phyloP scores from a whole-genome alignment of 2,329 filamentous ascomycete species.

The Penicillium nordicum region DNA sequence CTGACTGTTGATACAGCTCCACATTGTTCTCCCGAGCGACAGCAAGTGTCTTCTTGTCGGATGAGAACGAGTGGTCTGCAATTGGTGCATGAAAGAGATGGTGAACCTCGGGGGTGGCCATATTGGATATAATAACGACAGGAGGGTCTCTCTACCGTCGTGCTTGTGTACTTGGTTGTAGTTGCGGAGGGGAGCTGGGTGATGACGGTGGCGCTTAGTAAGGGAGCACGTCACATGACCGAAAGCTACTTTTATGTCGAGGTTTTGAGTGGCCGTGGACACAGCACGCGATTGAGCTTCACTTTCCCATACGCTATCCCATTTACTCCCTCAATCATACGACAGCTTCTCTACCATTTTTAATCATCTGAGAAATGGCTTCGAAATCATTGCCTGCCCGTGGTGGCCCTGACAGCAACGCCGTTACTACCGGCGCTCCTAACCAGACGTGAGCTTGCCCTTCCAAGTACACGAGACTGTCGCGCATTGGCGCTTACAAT shows the following conservation, averaged over 20 bases:
- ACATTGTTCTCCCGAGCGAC: constrained; percentile 87
- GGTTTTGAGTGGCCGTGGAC: constrained; percentile 2
- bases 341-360: no score
- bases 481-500: constrained; percentile 20
- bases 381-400: constrained; percentile 42
- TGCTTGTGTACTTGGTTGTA: constrained; percentile 9
- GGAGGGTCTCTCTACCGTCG: constrained; percentile 99
- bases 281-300: constrained; percentile 7
- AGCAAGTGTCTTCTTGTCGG: constrained; percentile 81
- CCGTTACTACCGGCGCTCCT: constrained; percentile 54
- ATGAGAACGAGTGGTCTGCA: constrained; percentile 96
- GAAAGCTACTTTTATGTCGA: constrained; percentile 11
- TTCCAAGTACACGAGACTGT: constrained; percentile 5
- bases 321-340: not conserved
- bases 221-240: constrained; percentile 24
- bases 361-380: constrained; percentile 29
- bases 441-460: constrained; percentile 67
- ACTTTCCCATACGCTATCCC: not conserved
- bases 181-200: constrained; percentile 10
- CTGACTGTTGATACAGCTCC: constrained; percentile 76
- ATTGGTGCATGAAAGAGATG: constrained; percentile 96
- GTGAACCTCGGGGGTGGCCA: constrained; percentile 87
- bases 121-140: constrained; percentile 60
- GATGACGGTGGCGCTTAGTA: constrained; percentile 23
- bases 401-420: constrained; percentile 38